A percentile compares a stretch with the other conserved stretches of the same genome.
Conservation (phyloP, 2,329 filamentous ascomycete genomes). For the Pseudonectria buxi region DNA sequence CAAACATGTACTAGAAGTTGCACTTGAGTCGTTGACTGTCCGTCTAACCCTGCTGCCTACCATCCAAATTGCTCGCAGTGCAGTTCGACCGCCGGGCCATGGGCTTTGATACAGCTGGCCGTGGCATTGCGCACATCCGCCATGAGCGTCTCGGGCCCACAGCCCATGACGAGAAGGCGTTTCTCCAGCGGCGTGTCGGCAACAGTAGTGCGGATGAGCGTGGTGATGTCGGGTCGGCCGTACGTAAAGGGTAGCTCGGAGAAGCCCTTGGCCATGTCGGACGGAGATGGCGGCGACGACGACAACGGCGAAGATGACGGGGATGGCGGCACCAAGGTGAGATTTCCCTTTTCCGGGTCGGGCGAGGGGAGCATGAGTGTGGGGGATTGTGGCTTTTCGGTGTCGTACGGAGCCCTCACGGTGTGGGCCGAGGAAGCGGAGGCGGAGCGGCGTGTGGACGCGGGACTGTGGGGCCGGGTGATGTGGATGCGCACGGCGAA, state of each 20-base stretch:
- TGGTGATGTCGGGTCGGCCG: slow-evolving; percentile 31
- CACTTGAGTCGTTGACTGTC: no score
- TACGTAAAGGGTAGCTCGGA: slow-evolving; percentile 20
- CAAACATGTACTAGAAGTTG: no score
- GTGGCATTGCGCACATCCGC: slow-evolving; percentile 34
- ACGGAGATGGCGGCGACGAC: slow-evolving; percentile 3
- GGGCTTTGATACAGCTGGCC: slow-evolving; percentile 30
- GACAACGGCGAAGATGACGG: slow-evolving; percentile 4
- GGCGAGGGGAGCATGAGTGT: slow-evolving; percentile 1
- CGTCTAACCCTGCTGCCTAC: slow-evolving; percentile 22
- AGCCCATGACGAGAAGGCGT: slow-evolving; percentile 37
- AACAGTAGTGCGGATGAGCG: slow-evolving; percentile 28
- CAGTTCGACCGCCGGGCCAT: slow-evolving; percentile 39
- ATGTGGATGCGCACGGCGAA: slow-evolving; percentile 30
- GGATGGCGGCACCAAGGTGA: neutral
- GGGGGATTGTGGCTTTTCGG: slow-evolving; percentile 6
- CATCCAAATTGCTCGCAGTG: slow-evolving; percentile 44
- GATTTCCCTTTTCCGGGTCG: slow-evolving; percentile 7
- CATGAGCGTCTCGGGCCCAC: slow-evolving; percentile 40
- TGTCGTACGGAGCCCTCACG: slow-evolving; percentile 4
- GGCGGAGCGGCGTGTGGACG: no score
- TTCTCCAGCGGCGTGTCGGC: slow-evolving; percentile 20
- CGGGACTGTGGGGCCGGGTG: slow-evolving; percentile 19
- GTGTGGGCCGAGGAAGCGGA: slow-evolving; percentile 7
- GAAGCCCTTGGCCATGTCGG: neutral